Conservation (phyloP, 2,329 filamentous ascomycete species). For the Zelopaecilomyces penicillatus region DNA sequence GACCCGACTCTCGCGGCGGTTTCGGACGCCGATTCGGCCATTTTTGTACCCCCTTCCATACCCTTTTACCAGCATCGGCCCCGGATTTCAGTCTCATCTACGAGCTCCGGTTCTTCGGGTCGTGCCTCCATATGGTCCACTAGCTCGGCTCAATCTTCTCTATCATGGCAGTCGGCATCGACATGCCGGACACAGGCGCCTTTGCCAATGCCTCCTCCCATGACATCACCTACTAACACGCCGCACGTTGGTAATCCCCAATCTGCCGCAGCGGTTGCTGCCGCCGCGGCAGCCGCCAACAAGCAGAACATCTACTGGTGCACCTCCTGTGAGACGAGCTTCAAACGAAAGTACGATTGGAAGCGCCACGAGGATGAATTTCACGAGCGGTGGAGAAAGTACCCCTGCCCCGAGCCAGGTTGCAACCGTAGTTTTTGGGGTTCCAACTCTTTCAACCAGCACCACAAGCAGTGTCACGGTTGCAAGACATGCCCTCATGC, state of each 20-base stretch:
- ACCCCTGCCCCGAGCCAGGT: slow-evolving; percentile 53
- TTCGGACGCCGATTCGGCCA: slow-evolving; percentile 13
- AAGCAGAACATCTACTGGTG: slow-evolving; percentile 47
- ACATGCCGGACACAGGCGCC: slow-evolving; percentile 28
- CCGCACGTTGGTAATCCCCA: slow-evolving; percentile 25
- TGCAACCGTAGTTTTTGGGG: slow-evolving; percentile 63
- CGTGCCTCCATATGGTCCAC: slow-evolving; percentile 39
- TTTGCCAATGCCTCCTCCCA: slow-evolving; percentile 27
- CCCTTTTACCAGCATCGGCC: slow-evolving; percentile 32
- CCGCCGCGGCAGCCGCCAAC: slow-evolving; percentile 20
- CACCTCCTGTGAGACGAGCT: slow-evolving; percentile 53
- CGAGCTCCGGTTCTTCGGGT: slow-evolving; percentile 41
- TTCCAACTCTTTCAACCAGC: slow-evolving; percentile 60
- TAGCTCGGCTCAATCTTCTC: slow-evolving; percentile 30
- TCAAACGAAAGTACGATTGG: slow-evolving; percentile 62
- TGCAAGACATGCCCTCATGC: slow-evolving; percentile 59
- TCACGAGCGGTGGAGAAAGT: slow-evolving; percentile 60
- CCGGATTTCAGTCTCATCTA: slow-evolving; percentile 40
- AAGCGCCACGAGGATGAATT: slow-evolving; percentile 63
- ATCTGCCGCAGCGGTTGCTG: slow-evolving; percentile 19
- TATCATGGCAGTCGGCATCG: slow-evolving; percentile 31
- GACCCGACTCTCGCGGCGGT: neutral
- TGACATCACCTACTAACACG: slow-evolving; percentile 17
- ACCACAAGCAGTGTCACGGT: slow-evolving; percentile 57
- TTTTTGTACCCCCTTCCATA: slow-evolving; percentile 28